Percentiles rank a stretch among this genome's conserved stretches.
Conservation (phyloP, 768 basidiomycete genomes). For the Naganishia randhawae region DNA sequence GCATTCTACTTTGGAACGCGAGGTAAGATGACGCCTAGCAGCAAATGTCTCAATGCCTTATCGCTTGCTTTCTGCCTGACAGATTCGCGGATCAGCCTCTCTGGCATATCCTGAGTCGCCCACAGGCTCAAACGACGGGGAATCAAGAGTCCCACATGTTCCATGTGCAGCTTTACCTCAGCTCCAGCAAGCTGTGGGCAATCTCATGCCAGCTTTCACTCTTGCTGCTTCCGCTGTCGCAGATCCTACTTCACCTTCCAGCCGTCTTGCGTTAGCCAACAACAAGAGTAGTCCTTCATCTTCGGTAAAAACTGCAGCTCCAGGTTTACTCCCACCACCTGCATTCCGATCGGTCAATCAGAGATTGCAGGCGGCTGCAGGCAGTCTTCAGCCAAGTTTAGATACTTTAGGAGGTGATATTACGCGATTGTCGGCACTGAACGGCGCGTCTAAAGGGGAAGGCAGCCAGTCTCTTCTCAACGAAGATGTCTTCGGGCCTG, state of each 20-base stretch:
- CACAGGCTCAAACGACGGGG: neutral
- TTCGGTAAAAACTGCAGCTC: neutral
- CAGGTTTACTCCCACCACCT: conserved; percentile 14
- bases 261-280: neutral
- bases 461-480: neutral
- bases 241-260: neutral
- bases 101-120: neutral
- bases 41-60: neutral
- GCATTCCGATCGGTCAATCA: conserved; percentile 12
- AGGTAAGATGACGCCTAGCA: neutral
- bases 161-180: conserved; percentile 18
- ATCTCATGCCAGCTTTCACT: conserved; percentile 24
- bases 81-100: neutral
- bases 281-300: neutral
- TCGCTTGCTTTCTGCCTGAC: neutral
- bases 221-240: neutral
- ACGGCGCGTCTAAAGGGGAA: neutral
- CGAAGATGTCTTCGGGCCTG: conserved; percentile 34
- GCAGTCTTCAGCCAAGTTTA: neutral
- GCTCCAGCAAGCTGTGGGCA: conserved; percentile 14
- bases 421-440: neutral
- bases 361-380: conserved; percentile 5
- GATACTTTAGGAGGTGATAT: neutral
- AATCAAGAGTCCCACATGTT: conserved; percentile 23
- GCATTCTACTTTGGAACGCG: neutral